Percentiles rank a stretch among this genome's conserved stretches.
Evolutionary conservation across 2,329 filamentous ascomycete genomes (phyloP).

Genomic region (Hymenoscyphus fructigenus): DNA sequence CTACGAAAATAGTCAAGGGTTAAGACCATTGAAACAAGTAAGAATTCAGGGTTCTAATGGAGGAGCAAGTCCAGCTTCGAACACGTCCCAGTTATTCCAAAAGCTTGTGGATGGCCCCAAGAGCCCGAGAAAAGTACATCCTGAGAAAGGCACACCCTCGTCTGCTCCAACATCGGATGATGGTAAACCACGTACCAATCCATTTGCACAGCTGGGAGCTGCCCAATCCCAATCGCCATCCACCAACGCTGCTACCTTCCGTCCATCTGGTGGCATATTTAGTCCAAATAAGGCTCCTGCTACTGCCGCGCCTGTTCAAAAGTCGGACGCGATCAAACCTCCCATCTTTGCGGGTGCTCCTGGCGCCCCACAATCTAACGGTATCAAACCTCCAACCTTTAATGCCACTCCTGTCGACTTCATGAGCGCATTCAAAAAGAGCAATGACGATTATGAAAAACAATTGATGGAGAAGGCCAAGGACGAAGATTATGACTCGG

Average conservation of each 20-base stretch:
- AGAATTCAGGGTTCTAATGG: conserved; percentile 25
- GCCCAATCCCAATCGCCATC: conserved; percentile 14
- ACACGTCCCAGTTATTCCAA: conserved; percentile 36
- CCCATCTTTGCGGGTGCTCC: conserved; percentile 5
- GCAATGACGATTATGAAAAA: conserved; percentile 29
- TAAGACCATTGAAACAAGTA: conserved; percentile 23
- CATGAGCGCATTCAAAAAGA: conserved; percentile 29
- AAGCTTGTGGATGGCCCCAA: conserved; percentile 32
- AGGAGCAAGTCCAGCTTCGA: conserved; percentile 25
- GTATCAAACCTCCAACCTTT: conserved; percentile 30
- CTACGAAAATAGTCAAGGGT: conserved; percentile 20
- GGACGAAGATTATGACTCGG: conserved; percentile 35
- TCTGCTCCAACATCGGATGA: conserved; percentile 16
- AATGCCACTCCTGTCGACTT: conserved; percentile 25
- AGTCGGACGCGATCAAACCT: conserved; percentile 1
- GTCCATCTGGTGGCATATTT: neutral
- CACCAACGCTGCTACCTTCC: neutral
- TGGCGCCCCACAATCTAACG: conserved; percentile 2
- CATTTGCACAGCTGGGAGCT: conserved; percentile 29
- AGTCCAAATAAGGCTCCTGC: neutral
- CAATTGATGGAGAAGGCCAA: conserved; percentile 31
- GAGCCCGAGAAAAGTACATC: conserved; percentile 25
- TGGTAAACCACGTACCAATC: conserved; percentile 30
- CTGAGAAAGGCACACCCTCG: conserved; percentile 18
- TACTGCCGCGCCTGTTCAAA: neutral